phyloP scores from a whole-genome alignment of 768 basidiomycete species.

The Ramaria sp. region DNA sequence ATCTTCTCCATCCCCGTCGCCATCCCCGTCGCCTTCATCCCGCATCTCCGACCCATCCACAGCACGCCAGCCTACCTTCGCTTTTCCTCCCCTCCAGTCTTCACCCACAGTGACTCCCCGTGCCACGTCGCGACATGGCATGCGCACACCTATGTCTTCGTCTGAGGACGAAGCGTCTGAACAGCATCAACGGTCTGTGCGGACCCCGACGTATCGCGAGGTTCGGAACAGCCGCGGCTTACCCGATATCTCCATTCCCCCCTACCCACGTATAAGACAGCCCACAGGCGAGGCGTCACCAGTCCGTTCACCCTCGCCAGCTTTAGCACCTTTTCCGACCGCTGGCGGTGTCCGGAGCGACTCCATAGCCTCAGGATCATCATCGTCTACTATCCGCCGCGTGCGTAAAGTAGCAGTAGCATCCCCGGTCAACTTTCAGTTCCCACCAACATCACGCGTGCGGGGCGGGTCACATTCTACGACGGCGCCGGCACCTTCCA shows the following conservation, averaged over 20 bases:
- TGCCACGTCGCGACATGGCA: constrained; percentile 16
- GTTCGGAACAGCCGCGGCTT: constrained; percentile 22
- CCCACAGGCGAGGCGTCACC: constrained; percentile 13
- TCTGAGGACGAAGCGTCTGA: constrained; percentile 3
- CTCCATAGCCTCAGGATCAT: constrained; percentile 13
- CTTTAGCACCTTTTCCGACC: constrained; percentile 17
- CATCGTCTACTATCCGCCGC: constrained; percentile 20
- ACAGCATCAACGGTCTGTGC: not conserved
- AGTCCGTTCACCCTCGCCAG: constrained; percentile 11
- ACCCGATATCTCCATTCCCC: constrained; percentile 31
- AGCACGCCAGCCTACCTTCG: constrained; percentile 40
- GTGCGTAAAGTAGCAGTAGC: constrained; percentile 14
- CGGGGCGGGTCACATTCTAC: not conserved
- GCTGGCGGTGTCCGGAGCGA: constrained; percentile 10
- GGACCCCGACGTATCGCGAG: constrained; percentile 18
- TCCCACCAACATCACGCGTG: constrained; percentile 18
- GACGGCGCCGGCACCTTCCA: not conserved
- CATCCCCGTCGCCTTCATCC: constrained; percentile 24
- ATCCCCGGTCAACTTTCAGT: constrained; percentile 25
- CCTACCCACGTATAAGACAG: constrained; percentile 12
- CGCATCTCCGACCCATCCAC: constrained; percentile 25
- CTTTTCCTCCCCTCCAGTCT: constrained; percentile 25
- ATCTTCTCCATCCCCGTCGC: constrained; percentile 13
- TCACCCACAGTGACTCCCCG: constrained; percentile 25
- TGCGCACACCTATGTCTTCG: not conserved